These are phyloP conservation scores for Rhamnella rubrinervis DNA, from an alignment of 331 rosid genomes.

Conservation along the genomic window DNA sequence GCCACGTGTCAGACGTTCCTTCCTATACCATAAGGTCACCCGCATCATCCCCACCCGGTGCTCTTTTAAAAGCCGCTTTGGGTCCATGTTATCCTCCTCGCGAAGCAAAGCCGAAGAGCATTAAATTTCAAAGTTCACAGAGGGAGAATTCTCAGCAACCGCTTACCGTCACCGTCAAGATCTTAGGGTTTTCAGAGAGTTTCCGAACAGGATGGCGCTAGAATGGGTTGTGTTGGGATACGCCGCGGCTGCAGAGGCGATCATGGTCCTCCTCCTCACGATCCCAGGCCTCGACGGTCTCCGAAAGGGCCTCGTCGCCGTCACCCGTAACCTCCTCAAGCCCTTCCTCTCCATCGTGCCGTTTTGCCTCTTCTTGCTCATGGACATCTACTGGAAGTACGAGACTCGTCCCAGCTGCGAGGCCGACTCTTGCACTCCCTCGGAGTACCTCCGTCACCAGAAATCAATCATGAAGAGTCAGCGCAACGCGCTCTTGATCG, in stretches of 20 bases:
- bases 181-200: conserved; percentile 2
- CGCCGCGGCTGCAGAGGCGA: conserved; percentile 94
- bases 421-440: conserved; percentile 70
- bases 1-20: background rate
- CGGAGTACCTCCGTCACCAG: conserved; percentile 90
- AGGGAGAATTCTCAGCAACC: background rate
- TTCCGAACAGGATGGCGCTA: conserved; percentile 53
- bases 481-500: conserved; percentile 93
- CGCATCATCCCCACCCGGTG: background rate
- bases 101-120: conserved; percentile 14
- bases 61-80: background rate
- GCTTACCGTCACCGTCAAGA: background rate
- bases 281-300: conserved; percentile 87
- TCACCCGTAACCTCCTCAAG: conserved; percentile 79
- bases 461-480: conserved; percentile 99
- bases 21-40: background rate
- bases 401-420: conserved; percentile 74
- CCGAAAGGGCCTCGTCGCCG: conserved; percentile 83
- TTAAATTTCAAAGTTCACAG: background rate
- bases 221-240: conserved; percentile 98
- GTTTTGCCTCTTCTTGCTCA: conserved; percentile 77
- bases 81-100: background rate
- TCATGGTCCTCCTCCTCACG: conserved; percentile 88
- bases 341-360: conserved; percentile 95
- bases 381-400: conserved; percentile 98